Percentiles rank a stretch among this genome's conserved stretches.
Conservation (phyloP, 2,329 filamentous ascomycete species). For the Byssothecium circinans region DNA sequence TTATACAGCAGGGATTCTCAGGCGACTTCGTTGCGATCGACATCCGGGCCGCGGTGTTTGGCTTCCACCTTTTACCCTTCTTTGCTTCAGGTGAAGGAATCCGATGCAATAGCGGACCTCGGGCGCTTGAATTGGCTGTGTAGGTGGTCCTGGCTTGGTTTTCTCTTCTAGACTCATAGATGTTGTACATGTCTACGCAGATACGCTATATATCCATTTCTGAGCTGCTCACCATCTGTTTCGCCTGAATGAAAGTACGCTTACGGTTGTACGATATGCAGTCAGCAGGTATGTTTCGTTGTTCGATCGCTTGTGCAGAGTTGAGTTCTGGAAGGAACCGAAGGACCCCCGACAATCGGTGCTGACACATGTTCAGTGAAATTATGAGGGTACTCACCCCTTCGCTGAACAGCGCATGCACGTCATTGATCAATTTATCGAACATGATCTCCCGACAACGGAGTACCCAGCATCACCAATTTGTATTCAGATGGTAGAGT, state of each 20-base stretch:
- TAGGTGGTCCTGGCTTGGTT: background rate
- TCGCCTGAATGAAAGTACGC: too few species aligned
- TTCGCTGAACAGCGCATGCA: too few species aligned
- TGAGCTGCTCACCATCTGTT: background rate
- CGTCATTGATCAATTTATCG: too few species aligned
- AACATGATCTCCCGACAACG: too few species aligned
- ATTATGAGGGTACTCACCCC: too few species aligned
- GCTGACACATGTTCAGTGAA: too few species aligned
- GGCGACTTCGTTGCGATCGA: conserved; percentile 2
- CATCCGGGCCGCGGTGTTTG: background rate
- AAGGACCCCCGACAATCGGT: too few species aligned
- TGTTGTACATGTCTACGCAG: background rate
- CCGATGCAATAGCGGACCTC: background rate
- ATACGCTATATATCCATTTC: conserved; percentile 2
- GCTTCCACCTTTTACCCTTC: conserved; percentile 1
- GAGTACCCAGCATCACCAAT: too few species aligned
- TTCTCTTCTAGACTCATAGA: background rate
- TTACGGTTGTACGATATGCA: background rate
- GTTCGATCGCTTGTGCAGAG: too few species aligned
- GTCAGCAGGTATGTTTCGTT: too few species aligned
- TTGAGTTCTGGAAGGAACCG: too few species aligned
- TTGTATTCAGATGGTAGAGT: too few species aligned
- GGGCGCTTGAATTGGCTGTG: background rate
- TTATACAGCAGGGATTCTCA: background rate
- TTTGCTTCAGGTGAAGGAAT: background rate